These are phyloP conservation scores for Rhamnella rubrinervis DNA, from an alignment of 331 rosid genomes.

Conservation along the genomic window DNA sequence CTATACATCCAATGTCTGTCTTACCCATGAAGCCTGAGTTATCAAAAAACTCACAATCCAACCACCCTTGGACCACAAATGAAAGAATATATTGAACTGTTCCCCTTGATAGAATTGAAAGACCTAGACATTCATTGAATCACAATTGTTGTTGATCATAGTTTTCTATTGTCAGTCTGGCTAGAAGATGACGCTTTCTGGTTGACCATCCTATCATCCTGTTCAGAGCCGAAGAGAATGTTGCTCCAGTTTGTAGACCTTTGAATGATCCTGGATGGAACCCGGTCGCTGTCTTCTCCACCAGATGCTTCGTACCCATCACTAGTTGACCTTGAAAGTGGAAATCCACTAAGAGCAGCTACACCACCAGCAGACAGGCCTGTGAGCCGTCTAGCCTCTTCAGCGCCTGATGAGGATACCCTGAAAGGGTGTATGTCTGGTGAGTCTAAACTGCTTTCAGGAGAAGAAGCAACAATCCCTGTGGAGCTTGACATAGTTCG, in stretches of 20 bases:
- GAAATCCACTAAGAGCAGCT: constrained; percentile 50
- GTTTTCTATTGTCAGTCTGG: constrained; percentile 50
- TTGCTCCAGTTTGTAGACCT: constrained; percentile 81
- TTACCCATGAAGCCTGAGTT: constrained; percentile 31
- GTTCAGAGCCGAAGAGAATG: constrained; percentile 65
- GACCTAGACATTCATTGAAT: constrained; percentile 31
- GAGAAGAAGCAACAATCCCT: constrained; percentile 77
- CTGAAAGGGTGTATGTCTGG: constrained; percentile 88
- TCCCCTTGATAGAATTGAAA: constrained; percentile 35
- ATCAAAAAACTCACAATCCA: constrained; percentile 36
- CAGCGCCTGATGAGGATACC: constrained; percentile 63
- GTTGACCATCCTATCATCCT: constrained; percentile 56
- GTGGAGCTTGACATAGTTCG: constrained; percentile 69
- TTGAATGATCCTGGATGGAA: constrained; percentile 71
- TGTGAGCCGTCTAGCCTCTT: constrained; percentile 61
- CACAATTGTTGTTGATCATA: constrained; percentile 43
- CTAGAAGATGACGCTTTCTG: constrained; percentile 57
- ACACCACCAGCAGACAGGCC: constrained; percentile 48
- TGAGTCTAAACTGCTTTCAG: constrained; percentile 92
- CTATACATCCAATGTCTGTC: constrained; percentile 45
- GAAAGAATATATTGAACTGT: constrained; percentile 61
- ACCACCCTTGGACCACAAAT: constrained; percentile 50
- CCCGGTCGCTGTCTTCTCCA: constrained; percentile 96
- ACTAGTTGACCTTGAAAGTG: constrained; percentile 88
- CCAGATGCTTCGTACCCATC: constrained; percentile 99